phyloP scores from a whole-genome alignment of 257 asterid species.

The Eustoma russellianum region DNA sequence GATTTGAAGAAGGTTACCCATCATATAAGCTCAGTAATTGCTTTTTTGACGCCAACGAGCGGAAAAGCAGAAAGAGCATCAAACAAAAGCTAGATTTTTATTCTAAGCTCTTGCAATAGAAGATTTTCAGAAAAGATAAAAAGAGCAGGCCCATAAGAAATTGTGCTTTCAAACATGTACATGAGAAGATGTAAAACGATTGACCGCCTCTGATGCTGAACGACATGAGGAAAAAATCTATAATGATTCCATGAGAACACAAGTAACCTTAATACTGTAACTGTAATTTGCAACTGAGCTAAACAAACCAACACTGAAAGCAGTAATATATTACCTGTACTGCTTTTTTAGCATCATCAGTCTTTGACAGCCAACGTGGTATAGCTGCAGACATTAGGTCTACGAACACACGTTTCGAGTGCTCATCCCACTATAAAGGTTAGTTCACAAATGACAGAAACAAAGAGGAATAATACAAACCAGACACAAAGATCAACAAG shows the following conservation, averaged over 20 bases:
- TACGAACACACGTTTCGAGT: conserved; percentile 72
- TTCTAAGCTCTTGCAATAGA: conserved; percentile 65
- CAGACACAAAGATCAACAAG: no score
- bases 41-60: conserved; percentile 44
- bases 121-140: conserved; percentile 23
- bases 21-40: conserved; percentile 24
- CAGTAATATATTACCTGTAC: conserved; percentile 55
- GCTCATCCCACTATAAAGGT: conserved; percentile 97
- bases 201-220: conserved; percentile 58
- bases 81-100: conserved; percentile 71
- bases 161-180: conserved; percentile 22
- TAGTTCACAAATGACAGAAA: no score
- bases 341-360: conserved; percentile 41
- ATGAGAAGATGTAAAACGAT: conserved; percentile 57
- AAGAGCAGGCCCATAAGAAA: no score
- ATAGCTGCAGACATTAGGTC: conserved; percentile 71
- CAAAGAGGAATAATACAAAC: no score
- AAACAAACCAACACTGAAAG: conserved; percentile 5
- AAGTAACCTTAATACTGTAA: conserved; percentile 13
- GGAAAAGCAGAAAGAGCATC: conserved; percentile 64
- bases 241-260: conserved; percentile 49
- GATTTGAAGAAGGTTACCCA: conserved; percentile 29
- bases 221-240: conserved; percentile 65
- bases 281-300: not conserved
- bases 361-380: conserved; percentile 78